Base-by-base conservation (phyloP, 2,329 filamentous ascomycete species). In the Phyllosticta capitalensis region DNA sequence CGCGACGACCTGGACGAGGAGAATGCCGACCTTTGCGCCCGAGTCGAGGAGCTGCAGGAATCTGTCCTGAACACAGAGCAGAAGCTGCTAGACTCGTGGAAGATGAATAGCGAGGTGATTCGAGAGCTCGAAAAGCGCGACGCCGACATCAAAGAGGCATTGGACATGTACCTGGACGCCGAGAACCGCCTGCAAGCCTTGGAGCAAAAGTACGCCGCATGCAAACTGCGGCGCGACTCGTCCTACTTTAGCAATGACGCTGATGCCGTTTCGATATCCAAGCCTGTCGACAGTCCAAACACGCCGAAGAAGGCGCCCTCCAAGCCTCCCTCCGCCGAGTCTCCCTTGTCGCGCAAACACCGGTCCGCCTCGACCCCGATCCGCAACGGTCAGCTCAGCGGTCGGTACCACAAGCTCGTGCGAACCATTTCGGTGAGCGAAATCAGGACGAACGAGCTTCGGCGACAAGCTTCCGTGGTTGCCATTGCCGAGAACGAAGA, bases 121-220 rank as follows among this genome's bases (percentile, higher is more conserved):
- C 28, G 50, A 10, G 59, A 61, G 22, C 49, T 61, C 19, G 59
- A 61, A 22, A 52, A 61, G 55, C 54, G 55, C 54, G 59, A 61
- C 24, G 22, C 38, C 24, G 59, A 55, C 30, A 53, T 61, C 51
- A 61, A 56, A 14, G 59, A 61, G 22, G 59, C 59, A 14, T 20
- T 55, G 6, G 59, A 58, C 45, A 61, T 61, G 59, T 50, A 55
- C 22, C 21, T 56, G 20, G 54, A 61, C 14, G 45, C 52, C 6
- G 59, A 61, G 30, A 52, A 38, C 22, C 48, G 45, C 17, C 19
- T 50, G 14, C 49, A 57, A 24, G 24, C 28, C n/a, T 48, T 57
- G 17, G 59, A 61, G 28, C 21, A 24, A 33, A 54, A 50, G 17
- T 52, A 50, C 19, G 30, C 24, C 19, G 38, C 53, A 49, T 19